Base-by-base conservation (phyloP, 2,329 filamentous ascomycete genomes). In the Talaromyces funiculosus region DNA sequence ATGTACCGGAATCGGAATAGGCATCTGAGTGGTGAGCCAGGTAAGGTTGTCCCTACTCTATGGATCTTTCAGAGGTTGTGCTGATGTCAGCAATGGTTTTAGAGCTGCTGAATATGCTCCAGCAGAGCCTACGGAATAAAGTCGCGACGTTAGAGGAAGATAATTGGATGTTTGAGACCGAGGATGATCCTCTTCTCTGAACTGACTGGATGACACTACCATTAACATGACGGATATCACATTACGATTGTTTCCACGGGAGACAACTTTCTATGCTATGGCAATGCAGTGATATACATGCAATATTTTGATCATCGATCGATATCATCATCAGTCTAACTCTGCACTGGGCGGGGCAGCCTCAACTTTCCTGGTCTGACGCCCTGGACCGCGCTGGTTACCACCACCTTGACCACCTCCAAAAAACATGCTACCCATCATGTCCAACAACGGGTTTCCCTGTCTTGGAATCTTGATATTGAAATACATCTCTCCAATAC, bases 401-500 rank as follows among this genome's bases (percentile, higher is more conserved):
- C 72, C 71, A 53, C 76, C 73, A 57, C 75, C 72, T 61, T 82
- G 83, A 26, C 82, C 84, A 6, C 86, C 88, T 20, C 91, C 91
- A 53, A 92, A 92, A 70, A 99, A 90, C 81, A 99, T 85, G 64
- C 86, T 92, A 53, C 92, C 92, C 90, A 99, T 95, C 92, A 99
- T 97, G 73, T 99, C 94, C 76, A 97, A 86, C 74, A 99, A 80
- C 3, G 92, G 92, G 74, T 97, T 97, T 65, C 88, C 89, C 79
- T 96, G 91, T 69, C 89, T 84, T 51, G 92, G 93, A 71, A 92
- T 88, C 78, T 87, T 85, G 73, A 99, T 95, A 37, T 87, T 87
- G 77, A 99, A 99, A 80, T 97, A 99, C 85, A 96, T 92, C 79
- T 99, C 93, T 53, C 89, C 93, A 68, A 99, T 87, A 74, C 90